Evolutionary conservation across 1,284 basidiomycete genomes (phyloP).

Genomic region (Stygiomarasmius scandens): DNA sequence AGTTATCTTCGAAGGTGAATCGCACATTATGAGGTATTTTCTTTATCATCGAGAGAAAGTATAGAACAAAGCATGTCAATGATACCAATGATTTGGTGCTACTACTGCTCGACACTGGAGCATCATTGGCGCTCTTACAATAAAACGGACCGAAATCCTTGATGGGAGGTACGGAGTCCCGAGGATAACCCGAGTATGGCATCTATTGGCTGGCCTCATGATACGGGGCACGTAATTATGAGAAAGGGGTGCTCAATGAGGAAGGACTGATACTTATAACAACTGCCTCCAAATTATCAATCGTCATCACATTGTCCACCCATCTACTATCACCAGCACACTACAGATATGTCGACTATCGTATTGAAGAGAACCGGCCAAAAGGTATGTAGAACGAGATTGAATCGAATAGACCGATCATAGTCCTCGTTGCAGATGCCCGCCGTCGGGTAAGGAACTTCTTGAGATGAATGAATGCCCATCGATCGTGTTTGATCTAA

Average conservation of each 20-base stretch:
- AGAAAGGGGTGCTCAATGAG: background rate
- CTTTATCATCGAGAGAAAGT: no score
- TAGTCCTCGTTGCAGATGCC: conserved; percentile 51
- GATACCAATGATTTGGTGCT: no score
- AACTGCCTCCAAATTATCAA: no score
- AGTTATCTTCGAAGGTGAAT: no score
- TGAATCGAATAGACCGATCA: conserved; percentile 12
- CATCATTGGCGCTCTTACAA: no score
- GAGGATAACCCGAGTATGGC: no score
- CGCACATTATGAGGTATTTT: no score
- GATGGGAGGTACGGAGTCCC: background rate
- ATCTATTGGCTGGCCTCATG: no score
- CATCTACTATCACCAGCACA: conserved; percentile 7
- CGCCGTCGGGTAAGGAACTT: conserved; percentile 52
- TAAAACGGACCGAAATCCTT: background rate
- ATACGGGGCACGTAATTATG: background rate
- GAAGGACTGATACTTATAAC: no score
- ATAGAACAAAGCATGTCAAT: no score
- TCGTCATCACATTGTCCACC: conserved; percentile 10
- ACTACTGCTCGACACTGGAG: no score
- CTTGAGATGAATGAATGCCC: background rate
- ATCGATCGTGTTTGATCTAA: conserved; percentile 5
- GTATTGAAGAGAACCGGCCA: conserved; percentile 61
- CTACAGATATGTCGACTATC: conserved; percentile 48
- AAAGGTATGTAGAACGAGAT: conserved; percentile 43